Evolutionary conservation across 768 basidiomycete genomes (phyloP).

Genomic region (Lyophyllum shimeji): DNA sequence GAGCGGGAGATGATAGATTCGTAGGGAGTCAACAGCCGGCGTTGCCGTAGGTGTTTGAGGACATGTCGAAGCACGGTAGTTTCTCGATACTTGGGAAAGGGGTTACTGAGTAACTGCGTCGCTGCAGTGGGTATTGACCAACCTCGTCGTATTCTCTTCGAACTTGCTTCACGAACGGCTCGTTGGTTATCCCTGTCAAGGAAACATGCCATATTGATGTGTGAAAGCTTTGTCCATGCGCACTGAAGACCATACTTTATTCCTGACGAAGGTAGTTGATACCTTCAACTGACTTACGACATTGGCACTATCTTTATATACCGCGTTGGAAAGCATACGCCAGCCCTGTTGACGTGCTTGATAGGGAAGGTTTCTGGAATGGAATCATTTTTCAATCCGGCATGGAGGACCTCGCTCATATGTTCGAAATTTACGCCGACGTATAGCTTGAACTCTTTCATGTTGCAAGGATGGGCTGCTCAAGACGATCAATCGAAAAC

Average conservation of each 20-base stretch:
- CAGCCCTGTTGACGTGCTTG: conserved; percentile 52
- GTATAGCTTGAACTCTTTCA: conserved; percentile 79
- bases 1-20: conserved; percentile 55
- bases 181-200: conserved; percentile 58
- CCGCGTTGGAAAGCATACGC: conserved; percentile 59
- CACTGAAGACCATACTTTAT: conserved; percentile 35
- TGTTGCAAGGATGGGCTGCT: conserved; percentile 81
- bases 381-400: conserved; percentile 64
- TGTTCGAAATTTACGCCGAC: conserved; percentile 64
- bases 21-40: conserved; percentile 68
- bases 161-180: conserved; percentile 54
- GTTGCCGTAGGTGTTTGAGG: conserved; percentile 75
- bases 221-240: conserved; percentile 72
- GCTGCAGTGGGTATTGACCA: conserved; percentile 19
- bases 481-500: conserved; percentile 5
- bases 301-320: conserved; percentile 77
- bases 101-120: conserved; percentile 8
- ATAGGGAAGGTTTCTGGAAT: conserved; percentile 65
- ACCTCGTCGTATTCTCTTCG: conserved; percentile 63
- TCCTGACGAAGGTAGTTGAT: not conserved
- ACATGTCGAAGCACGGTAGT: conserved; percentile 62
- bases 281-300: conserved; percentile 46
- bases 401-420: conserved; percentile 66
- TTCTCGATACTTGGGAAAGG: conserved; percentile 58
- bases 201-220: conserved; percentile 78